A percentile compares a stretch with the other conserved stretches of the same genome.
phyloP scores from a whole-genome alignment of 2,329 filamentous ascomycete species.

The Phaeosphaeriaceae sp. region DNA sequence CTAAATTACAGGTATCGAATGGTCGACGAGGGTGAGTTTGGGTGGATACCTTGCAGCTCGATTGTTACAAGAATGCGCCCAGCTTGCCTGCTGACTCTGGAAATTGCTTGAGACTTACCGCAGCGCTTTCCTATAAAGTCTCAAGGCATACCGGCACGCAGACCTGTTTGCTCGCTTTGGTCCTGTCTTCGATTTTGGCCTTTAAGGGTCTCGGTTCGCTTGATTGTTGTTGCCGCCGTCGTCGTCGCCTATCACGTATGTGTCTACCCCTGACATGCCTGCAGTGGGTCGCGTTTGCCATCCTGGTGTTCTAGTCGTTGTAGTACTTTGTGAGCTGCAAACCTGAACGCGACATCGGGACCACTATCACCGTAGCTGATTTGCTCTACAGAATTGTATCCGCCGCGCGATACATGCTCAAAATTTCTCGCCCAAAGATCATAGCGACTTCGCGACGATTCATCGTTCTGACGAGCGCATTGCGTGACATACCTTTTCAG shows the following conservation, averaged over 20 bases:
- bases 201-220: slow-evolving; percentile 35
- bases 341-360: background rate
- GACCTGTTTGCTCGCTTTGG: slow-evolving; percentile 40
- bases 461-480: slow-evolving; percentile 62
- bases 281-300: slow-evolving; percentile 58
- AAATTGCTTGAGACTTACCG: slow-evolving; percentile 1
- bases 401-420: slow-evolving; percentile 56
- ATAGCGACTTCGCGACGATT: slow-evolving; percentile 39
- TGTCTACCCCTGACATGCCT: slow-evolving; percentile 59
- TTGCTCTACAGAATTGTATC: slow-evolving; percentile 53
- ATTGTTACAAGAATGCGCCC: background rate
- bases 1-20: too few species aligned
- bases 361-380: slow-evolving; percentile 63
- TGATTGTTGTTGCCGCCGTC: slow-evolving; percentile 60
- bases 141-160: slow-evolving; percentile 15
- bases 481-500: slow-evolving; percentile 61
- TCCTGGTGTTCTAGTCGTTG: slow-evolving; percentile 56
- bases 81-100: background rate
- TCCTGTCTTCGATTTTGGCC: slow-evolving; percentile 44
- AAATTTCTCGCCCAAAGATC: slow-evolving; percentile 49
- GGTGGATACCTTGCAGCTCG: background rate
- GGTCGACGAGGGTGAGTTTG: background rate
- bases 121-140: background rate
- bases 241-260: slow-evolving; percentile 60
- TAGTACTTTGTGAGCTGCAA: background rate